phyloP scores from a whole-genome alignment of 805 yeast genomes.

The Kluyveromyces starmeri region DNA sequence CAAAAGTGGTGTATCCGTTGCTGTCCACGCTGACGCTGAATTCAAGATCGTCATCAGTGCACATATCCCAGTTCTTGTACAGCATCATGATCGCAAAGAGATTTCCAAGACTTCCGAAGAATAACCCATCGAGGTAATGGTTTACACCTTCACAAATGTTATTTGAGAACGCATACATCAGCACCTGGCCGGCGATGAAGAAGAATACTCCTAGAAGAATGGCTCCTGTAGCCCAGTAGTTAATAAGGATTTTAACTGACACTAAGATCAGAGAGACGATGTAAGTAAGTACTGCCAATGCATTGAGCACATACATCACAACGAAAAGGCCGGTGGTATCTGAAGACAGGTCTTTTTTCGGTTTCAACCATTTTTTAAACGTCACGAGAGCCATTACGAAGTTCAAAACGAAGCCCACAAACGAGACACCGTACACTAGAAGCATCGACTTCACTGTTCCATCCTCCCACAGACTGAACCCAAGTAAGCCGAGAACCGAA shows the following conservation, averaged over 20 bases:
- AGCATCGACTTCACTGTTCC: conserved; percentile 65
- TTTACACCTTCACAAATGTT: conserved; percentile 59
- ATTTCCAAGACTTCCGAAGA: conserved; percentile 76
- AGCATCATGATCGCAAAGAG: conserved; percentile 86
- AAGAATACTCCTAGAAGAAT: conserved; percentile 59
- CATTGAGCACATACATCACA: conserved; percentile 64
- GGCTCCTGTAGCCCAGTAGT: conserved; percentile 90
- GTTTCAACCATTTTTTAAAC: conserved; percentile 53
- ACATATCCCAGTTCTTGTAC: conserved; percentile 93
- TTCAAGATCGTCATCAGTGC: conserved; percentile 90
- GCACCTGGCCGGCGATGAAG: conserved; percentile 72
- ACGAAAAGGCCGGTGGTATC: conserved; percentile 64
- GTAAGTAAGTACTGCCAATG: conserved; percentile 52
- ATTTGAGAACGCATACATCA: conserved; percentile 60
- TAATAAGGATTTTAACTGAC: conserved; percentile 56
- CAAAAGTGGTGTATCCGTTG: conserved; percentile 28
- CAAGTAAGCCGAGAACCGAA: conserved; percentile 65
- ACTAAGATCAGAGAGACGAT: conserved; percentile 60
- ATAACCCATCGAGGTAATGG: conserved; percentile 86
- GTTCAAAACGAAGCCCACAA: conserved; percentile 50
- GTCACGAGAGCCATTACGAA: conserved; percentile 66
- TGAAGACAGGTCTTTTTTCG: conserved; percentile 35
- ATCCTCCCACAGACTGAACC: conserved; percentile 92
- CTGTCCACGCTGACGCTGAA: conserved; percentile 60
- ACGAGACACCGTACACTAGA: conserved; percentile 42